These are phyloP conservation scores for Eucalyptus sp. DNA, from an alignment of 345 rosid species.

Conservation along the genomic window DNA sequence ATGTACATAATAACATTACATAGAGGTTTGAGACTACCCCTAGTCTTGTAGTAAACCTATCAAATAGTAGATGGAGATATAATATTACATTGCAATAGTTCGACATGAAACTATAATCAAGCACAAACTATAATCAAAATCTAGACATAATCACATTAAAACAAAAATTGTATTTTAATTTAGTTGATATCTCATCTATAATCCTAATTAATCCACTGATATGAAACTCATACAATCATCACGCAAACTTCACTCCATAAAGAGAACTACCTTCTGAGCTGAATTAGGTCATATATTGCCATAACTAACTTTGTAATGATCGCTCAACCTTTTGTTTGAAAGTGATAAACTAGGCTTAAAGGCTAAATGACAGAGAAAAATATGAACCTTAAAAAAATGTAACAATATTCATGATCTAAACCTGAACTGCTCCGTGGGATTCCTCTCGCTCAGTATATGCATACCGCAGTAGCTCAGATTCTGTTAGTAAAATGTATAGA, in stretches of 20 bases:
- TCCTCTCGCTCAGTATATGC: constrained; percentile 93
- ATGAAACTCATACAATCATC: not conserved
- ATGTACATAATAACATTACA: constrained; percentile 31
- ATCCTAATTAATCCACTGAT: not conserved
- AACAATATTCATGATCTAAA: not conserved
- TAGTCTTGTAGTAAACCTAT: no score
- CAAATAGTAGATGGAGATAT: no score
- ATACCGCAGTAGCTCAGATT: constrained; percentile 75
- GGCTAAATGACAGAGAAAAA: not conserved
- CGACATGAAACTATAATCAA: no score
- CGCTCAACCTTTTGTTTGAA: not conserved
- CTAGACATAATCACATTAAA: not conserved
- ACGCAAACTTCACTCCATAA: not conserved
- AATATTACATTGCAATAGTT: no score
- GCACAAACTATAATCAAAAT: not conserved
- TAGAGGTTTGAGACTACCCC: constrained; percentile 42
- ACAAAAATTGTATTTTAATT: not conserved
- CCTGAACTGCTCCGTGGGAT: constrained; percentile 76
- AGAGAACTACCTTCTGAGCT: not conserved
- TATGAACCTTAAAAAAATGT: not conserved
- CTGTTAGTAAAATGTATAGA: constrained; percentile 19
- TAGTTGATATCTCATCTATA: not conserved
- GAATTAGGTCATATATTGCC: not conserved
- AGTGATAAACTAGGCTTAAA: not conserved
- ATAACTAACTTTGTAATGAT: not conserved